These are phyloP conservation scores for Trichoderma hamatum DNA, from an alignment of 2,329 filamentous ascomycete genomes.

Conservation along the genomic window DNA sequence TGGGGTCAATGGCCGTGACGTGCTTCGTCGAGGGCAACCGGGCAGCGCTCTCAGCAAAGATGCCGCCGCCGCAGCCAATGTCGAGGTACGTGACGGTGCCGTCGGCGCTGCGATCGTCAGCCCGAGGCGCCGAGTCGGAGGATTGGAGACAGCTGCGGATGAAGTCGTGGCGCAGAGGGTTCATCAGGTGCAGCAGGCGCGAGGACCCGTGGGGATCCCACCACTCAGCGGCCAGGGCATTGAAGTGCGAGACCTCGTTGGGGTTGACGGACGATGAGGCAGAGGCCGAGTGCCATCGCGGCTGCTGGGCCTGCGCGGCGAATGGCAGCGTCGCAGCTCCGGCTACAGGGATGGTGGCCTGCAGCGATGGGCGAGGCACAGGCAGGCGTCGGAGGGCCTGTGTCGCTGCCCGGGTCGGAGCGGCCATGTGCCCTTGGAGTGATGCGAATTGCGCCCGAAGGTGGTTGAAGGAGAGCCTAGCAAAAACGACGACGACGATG, in stretches of 20 bases:
- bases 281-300: constrained; percentile 33
- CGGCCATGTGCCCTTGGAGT: constrained; percentile 26
- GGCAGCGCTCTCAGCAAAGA: constrained; percentile 88
- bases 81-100: constrained; percentile 73
- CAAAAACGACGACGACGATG: not conserved
- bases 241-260: constrained; percentile 92
- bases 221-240: constrained; percentile 88
- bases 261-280: constrained; percentile 75
- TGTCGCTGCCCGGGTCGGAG: constrained; percentile 25
- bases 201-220: constrained; percentile 96
- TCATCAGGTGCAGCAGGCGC: constrained; percentile 94
- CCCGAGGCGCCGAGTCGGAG: constrained; percentile 43
- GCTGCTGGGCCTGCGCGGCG: not conserved
- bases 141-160: constrained; percentile 71
- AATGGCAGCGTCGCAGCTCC: not conserved
- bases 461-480: not conserved
- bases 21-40: constrained; percentile 63
- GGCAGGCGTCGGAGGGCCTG: constrained; percentile 10
- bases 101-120: constrained; percentile 36
- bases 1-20: constrained; percentile 80
- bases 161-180: constrained; percentile 93
- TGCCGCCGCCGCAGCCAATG: constrained; percentile 93
- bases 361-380: constrained; percentile 1
- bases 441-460: not conserved
- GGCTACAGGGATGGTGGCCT: not conserved